Base-by-base conservation (phyloP, 352 stramenopile species). In the Phytopythium delawarense region DNA sequence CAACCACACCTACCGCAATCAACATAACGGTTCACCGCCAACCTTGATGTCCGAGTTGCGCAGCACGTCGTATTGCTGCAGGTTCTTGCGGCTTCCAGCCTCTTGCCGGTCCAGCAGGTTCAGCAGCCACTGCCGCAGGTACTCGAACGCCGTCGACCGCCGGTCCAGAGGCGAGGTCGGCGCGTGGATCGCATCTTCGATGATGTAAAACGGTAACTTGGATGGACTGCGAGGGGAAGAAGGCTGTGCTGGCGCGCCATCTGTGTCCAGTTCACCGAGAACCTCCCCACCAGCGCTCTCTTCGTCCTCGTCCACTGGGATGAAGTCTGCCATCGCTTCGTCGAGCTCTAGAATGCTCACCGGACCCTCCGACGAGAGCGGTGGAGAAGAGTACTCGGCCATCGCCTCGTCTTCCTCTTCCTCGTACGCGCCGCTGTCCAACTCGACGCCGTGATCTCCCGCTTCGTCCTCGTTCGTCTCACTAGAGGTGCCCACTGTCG, bases 61-160 rank as follows among this genome's bases (percentile, higher is more conserved):
- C n/a, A 92, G 67, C 34, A 89, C 63, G 39, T 84, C 78, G 39
- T 81, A 83, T 28, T 89, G 79, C 37, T 88, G 63, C 30, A 71
- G 55, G 39, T 67, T 77, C 60, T 84, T 88, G 42, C 74, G 70
- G 1, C 16, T 46, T 23, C 39, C 68, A 28, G 74, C 71, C 51
- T 88, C 70, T 28, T 54, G 59, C 63, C 69, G 48, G 45, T 90
- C 79, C n/a, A 90, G 61, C 42, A 90, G 35, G 57, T 76, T 82
- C 45, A 86, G 46, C 28, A 92, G 44, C 48, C 79, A 75, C 11
- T 67, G 61, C n/a, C 82, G 78, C 50, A 92, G 34, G 50, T 79
- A 74, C 60, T 88, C 80, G 64, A 81, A 92, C 20, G 82, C 82
- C 32, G 75, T 57, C 6, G 69, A 61, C 7, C 82, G 74, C 37